These are phyloP conservation scores for Brassica napus DNA, from an alignment of 345 rosid species.

Conservation along the genomic window Da-Ae NC_063441.1:7893001-7893500, in stretches of 20 bases:
- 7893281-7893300: conserved; percentile 21
- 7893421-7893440: neutral
- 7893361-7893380: neutral
- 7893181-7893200: conserved; percentile 33
- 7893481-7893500: too few relatives aligned
- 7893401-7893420: neutral
- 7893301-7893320: neutral
- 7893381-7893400: neutral
- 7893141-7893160: conserved; percentile 71
- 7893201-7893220: conserved; percentile 30
- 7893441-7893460: neutral
- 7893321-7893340: too few relatives aligned
- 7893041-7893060: neutral
- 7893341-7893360: conserved; percentile 10
- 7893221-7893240: conserved; percentile 26
- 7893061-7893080: conserved; percentile 44
- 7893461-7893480: too few relatives aligned
- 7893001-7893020: neutral
- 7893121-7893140: conserved; percentile 59
- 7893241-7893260: conserved; percentile 1
- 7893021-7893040: neutral
- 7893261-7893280: conserved; percentile 14
- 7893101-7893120: conserved; percentile 55
- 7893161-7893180: conserved; percentile 62
- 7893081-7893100: conserved; percentile 56